phyloP scores from a whole-genome alignment of 352 stramenopile genomes.

The Paralagenidium karlingii region DNA sequence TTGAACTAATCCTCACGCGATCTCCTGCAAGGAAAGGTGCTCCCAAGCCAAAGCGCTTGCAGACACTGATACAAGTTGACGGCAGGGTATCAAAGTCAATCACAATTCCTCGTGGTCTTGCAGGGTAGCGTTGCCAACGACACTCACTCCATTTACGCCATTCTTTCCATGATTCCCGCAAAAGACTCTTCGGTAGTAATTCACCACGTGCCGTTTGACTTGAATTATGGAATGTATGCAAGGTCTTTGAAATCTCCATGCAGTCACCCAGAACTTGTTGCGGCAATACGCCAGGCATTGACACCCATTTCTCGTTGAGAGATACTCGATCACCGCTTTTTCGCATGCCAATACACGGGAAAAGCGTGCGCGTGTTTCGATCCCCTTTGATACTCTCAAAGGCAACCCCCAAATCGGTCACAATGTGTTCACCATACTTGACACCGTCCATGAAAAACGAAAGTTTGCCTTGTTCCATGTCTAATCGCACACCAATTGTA shows the following conservation, averaged over 20 bases:
- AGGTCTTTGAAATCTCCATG: conserved; percentile 82
- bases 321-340: conserved; percentile 93
- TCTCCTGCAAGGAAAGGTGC: conserved; percentile 89
- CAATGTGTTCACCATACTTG: conserved; percentile 98
- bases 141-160: conserved; percentile 81
- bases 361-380: conserved; percentile 82
- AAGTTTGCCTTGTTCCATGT: conserved; percentile 97
- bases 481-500: conserved; percentile 97
- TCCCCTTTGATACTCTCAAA: conserved; percentile 91
- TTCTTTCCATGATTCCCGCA: conserved; percentile 64
- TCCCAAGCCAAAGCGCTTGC: conserved; percentile 77
- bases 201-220: background rate
- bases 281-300: conserved; percentile 62
- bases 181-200: conserved; percentile 30
- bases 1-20: conserved; percentile 87
- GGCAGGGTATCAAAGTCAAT: conserved; percentile 91
- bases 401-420: conserved; percentile 94
- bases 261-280: conserved; percentile 70
- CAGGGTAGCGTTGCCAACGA: conserved; percentile 67
- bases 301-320: conserved; percentile 91
- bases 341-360: conserved; percentile 93
- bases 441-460: conserved; percentile 98
- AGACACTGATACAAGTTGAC: conserved; percentile 80
- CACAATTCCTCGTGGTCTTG: conserved; percentile 77
- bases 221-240: conserved; percentile 71